A percentile compares a stretch with the other conserved stretches of the same genome.
Evolutionary conservation across 2,329 filamentous ascomycete species (phyloP).

Genomic region (Venturia aucupariae): DNA sequence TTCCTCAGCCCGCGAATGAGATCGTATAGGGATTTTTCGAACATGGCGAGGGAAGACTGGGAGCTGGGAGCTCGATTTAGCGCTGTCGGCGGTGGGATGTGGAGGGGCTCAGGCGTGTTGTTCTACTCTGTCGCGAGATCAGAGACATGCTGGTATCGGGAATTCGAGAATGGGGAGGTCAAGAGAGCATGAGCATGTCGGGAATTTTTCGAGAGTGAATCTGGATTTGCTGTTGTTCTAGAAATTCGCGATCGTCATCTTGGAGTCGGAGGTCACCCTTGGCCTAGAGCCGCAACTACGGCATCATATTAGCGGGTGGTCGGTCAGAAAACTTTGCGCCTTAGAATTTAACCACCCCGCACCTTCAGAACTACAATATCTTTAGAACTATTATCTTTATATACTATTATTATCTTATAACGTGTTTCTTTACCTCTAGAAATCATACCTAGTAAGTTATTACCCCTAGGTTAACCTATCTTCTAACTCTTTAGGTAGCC

Average conservation of each 20-base stretch:
- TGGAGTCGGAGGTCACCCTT: not conserved
- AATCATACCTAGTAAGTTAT: too few species aligned
- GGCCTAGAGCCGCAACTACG: not conserved
- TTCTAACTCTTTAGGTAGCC: too few species aligned
- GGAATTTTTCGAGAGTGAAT: not conserved
- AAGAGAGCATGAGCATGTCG: not conserved
- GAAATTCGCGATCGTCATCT: not conserved
- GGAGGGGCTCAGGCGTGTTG: not conserved
- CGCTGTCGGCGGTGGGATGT: constrained; percentile 2
- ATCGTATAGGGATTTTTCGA: constrained; percentile 98
- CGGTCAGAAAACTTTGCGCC: too few species aligned
- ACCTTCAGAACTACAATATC: too few species aligned
- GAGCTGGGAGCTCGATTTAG: not conserved
- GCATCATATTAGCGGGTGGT: too few species aligned
- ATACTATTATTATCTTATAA: too few species aligned
- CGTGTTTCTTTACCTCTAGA: too few species aligned
- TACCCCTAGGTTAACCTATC: too few species aligned
- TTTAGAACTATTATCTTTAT: too few species aligned
- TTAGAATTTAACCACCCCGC: too few species aligned
- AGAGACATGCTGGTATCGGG: constrained; percentile 1
- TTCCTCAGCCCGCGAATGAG: constrained; percentile 93
- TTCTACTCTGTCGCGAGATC: not conserved
- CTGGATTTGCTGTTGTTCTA: constrained; percentile 1
- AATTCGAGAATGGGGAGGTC: not conserved
- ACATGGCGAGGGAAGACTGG: constrained; percentile 49